phyloP scores from a whole-genome alignment of 371 early-diverging fungal genomes.

The Mortierella sp. region DNA sequence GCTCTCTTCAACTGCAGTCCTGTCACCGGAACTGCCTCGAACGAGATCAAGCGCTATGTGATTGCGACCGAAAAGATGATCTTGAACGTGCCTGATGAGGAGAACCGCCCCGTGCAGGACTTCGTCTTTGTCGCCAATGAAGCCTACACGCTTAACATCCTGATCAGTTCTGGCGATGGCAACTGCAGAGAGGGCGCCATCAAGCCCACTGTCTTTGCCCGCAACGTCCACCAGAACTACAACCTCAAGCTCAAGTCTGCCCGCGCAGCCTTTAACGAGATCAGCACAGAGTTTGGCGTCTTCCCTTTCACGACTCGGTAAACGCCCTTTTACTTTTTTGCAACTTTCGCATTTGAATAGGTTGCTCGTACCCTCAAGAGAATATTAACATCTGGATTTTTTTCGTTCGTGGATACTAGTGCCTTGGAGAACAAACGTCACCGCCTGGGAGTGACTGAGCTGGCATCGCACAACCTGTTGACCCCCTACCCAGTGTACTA shows the following conservation, averaged over 20 bases:
- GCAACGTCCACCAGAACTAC: constrained; percentile 82
- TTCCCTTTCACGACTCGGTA: constrained; percentile 87
- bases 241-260: constrained; percentile 90
- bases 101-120: constrained; percentile 74
- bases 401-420: constrained; percentile 39
- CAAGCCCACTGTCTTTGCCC: constrained; percentile 87
- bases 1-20: constrained; percentile 87
- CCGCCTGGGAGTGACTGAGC: constrained; percentile 89
- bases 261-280: constrained; percentile 77
- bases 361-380: neutral
- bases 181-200: constrained; percentile 69
- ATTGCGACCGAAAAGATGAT: constrained; percentile 76
- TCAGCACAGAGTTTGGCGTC: constrained; percentile 77
- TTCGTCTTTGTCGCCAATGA: constrained; percentile 85
- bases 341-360: neutral
- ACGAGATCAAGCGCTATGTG: constrained; percentile 85
- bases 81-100: constrained; percentile 82
- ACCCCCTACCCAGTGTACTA: constrained; percentile 78
- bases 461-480: constrained; percentile 78
- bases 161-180: constrained; percentile 87
- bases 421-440: constrained; percentile 81
- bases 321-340: neutral
- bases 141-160: constrained; percentile 85
- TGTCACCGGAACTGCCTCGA: constrained; percentile 87
- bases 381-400: neutral